These are phyloP conservation scores for Saccharomyces hybrid DNA, from an alignment of 1,139 yeast species.

Conservation along the genomic window DNA sequence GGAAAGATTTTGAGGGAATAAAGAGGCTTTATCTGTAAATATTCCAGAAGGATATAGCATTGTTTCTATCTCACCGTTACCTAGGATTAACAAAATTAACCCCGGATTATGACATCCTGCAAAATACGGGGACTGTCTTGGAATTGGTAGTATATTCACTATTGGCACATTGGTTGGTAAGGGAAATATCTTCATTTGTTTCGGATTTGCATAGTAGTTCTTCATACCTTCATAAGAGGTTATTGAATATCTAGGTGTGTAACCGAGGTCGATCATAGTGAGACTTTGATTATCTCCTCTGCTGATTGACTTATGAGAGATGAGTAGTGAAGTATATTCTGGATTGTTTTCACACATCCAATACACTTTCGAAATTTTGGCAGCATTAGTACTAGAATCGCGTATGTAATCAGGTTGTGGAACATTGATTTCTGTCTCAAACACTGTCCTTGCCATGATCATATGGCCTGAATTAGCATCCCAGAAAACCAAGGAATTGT, in stretches of 20 bases:
- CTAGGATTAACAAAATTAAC: slow-evolving; percentile 49
- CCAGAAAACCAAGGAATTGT: slow-evolving; percentile 87
- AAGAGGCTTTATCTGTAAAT: slow-evolving; percentile 46
- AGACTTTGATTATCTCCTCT: slow-evolving; percentile 43
- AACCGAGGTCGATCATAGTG: slow-evolving; percentile 68
- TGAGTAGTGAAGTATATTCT: slow-evolving; percentile 64
- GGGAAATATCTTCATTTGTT: slow-evolving; percentile 48
- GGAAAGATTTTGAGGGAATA: slow-evolving; percentile 72
- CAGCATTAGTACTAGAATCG: slow-evolving; percentile 27
- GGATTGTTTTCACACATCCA: slow-evolving; percentile 83
- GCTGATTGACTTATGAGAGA: slow-evolving; percentile 55
- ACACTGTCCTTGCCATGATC: slow-evolving; percentile 65
- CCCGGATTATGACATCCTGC: slow-evolving; percentile 64
- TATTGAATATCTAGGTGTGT: slow-evolving; percentile 68
- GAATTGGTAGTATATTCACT: slow-evolving; percentile 44
- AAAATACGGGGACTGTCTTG: slow-evolving; percentile 57
- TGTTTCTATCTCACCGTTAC: slow-evolving; percentile 50
- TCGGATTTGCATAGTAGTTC: slow-evolving; percentile 63
- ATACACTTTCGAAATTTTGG: slow-evolving; percentile 31
- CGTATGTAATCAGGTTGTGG: slow-evolving; percentile 34
- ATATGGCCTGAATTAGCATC: slow-evolving; percentile 72
- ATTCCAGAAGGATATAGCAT: slow-evolving; percentile 51
- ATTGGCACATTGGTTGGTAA: slow-evolving; percentile 40
- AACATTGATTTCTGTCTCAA: slow-evolving; percentile 56
- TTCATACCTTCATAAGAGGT: slow-evolving; percentile 83